Base-by-base conservation (phyloP, 1,284 basidiomycete genomes). In the Malassezia equina region DNA sequence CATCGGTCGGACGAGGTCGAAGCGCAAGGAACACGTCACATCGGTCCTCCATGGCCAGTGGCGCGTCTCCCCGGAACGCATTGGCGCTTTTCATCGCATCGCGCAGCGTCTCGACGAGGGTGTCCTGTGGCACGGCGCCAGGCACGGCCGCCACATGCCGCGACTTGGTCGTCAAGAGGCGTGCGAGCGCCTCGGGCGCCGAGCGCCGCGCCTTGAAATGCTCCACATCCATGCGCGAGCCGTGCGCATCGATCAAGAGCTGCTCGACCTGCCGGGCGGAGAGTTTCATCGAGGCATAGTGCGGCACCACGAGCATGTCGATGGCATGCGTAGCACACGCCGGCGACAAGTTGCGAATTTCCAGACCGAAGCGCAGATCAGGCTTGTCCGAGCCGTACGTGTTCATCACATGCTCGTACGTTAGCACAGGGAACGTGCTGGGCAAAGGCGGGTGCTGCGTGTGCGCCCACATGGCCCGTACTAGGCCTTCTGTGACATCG, bases 381-480 rank as follows among this genome's bases (percentile, higher is more conserved):
- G 90, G 90, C 78, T 96, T 96, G 78, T 96, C 90, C 46, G 88
- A 89, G 8, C 91, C 90, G 79, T 85, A 95, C 24, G 52, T 47
- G 23, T 29, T 17, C 54, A 56, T 56, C 17, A 47, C 54, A n/a
- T 55, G 24, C 25, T 49, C 47, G 25, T 47, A 48, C 11, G 51
- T 28, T 15, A 46, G 19, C 24, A 33, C 29, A 13, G 41, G 43
- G 15, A 58, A 50, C 9, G 31, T 4, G 39, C 25, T 27, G 8
- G 34, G 40, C 44, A 7, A 23, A 6, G 46, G 23, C 1, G 51
- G 43, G 7, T 90, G 79, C 23, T 79, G 77, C 19, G 83, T 69
- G 21, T 79, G 65, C 17, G 78, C 77, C 90, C 90, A 95, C 51
- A 94, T 82, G 1, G 52, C 42, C 7, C 47, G 44, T 1, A 74